phyloP scores from a whole-genome alignment of 2,329 filamentous ascomycete genomes.

The Xylaria sp. region DNA sequence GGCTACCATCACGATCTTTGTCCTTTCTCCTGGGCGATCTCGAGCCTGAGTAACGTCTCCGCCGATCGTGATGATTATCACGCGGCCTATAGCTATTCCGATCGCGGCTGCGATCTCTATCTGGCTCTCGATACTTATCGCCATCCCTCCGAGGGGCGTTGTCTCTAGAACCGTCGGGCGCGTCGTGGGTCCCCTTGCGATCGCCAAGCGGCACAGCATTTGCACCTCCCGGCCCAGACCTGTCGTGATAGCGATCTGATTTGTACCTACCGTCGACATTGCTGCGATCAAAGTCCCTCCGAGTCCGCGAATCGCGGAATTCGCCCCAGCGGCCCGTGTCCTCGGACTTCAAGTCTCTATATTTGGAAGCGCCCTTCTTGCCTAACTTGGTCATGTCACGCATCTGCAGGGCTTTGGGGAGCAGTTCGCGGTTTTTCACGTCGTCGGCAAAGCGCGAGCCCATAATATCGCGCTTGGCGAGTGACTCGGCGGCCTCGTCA shows the following conservation, averaged over 20 bases:
- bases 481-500: conserved; percentile 77
- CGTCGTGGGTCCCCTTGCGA: conserved; percentile 56
- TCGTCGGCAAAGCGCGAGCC: conserved; percentile 86
- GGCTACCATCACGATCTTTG: conserved; percentile 58
- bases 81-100: conserved; percentile 49
- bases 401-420: conserved; percentile 93
- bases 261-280: conserved; percentile 74
- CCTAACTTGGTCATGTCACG: conserved; percentile 94
- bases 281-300: conserved; percentile 54
- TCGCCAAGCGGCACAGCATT: conserved; percentile 78
- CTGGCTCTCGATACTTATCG: conserved; percentile 43
- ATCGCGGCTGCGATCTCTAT: conserved; percentile 47
- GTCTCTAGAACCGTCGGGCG: conserved; percentile 55
- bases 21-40: conserved; percentile 61
- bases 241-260: conserved; percentile 67
- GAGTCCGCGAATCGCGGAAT: conserved; percentile 62
- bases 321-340: conserved; percentile 91
- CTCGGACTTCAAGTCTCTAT: conserved; percentile 86
- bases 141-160: conserved; percentile 43
- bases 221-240: conserved; percentile 66
- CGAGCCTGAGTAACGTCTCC: conserved; percentile 58
- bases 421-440: conserved; percentile 79
- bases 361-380: conserved; percentile 89
- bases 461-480: conserved; percentile 87
- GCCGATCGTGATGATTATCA: conserved; percentile 50